Conservation (phyloP, 1,139 yeast species). For the Yamadazyma sp. region DNA sequence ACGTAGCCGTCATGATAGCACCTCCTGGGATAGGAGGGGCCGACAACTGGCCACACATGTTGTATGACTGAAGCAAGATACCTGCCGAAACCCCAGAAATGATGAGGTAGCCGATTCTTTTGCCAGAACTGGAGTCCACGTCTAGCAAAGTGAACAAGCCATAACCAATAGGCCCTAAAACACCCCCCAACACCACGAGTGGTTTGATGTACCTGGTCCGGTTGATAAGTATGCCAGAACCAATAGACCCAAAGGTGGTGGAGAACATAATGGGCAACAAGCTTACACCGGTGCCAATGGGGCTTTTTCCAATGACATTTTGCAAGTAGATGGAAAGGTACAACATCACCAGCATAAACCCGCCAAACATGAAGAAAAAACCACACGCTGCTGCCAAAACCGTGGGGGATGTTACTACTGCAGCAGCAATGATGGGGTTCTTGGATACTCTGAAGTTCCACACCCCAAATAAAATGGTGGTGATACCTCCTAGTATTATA, state of each 20-base stretch:
- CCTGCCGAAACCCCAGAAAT: constrained; percentile 33
- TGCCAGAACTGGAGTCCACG: constrained; percentile 25
- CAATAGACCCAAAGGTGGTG: constrained; percentile 29
- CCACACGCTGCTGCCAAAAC: constrained; percentile 22
- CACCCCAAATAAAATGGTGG: constrained; percentile 18
- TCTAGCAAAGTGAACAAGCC: constrained; percentile 33
- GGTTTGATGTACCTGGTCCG: constrained; percentile 33
- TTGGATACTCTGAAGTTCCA: constrained; percentile 28
- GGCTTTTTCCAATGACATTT: constrained; percentile 28
- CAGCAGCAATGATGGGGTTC: constrained; percentile 26
- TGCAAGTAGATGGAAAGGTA: constrained; percentile 38
- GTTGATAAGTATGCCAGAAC: constrained; percentile 29
- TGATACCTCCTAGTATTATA: constrained; percentile 43
- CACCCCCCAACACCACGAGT: constrained; percentile 25
- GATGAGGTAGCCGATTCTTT: constrained; percentile 38
- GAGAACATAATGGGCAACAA: constrained; percentile 37
- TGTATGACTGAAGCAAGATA: constrained; percentile 27
- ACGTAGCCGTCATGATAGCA: constrained; percentile 35
- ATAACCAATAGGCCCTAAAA: constrained; percentile 30
- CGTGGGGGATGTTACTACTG: constrained; percentile 22
- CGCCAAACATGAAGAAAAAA: constrained; percentile 23
- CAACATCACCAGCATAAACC: constrained; percentile 13
- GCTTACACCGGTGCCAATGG: constrained; percentile 40
- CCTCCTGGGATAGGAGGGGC: constrained; percentile 41
- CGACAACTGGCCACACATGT: constrained; percentile 30